Evolutionary conservation across 148 eudicot species (phyloP).

Genomic region (Nepenthes gracilis): DNA sequence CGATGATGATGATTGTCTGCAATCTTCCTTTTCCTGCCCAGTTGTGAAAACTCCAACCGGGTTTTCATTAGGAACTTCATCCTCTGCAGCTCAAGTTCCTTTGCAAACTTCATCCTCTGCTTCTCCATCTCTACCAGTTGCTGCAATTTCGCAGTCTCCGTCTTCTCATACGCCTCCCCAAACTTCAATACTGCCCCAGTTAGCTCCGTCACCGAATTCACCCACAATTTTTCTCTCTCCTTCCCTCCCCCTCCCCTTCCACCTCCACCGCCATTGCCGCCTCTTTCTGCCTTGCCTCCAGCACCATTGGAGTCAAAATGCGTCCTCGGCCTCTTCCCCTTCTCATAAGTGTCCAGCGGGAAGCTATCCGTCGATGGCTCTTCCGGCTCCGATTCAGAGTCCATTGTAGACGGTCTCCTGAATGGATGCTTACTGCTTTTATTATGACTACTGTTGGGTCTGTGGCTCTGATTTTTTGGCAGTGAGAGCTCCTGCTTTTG

Average conservation of each 20-base stretch:
- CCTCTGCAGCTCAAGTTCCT: constrained; percentile 81
- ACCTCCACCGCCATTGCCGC: constrained; percentile 2
- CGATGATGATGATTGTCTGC: neutral
- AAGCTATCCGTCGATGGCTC: constrained; percentile 48
- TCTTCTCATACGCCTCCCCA: constrained; percentile 71
- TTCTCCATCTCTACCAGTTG: constrained; percentile 89
- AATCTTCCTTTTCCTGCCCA: constrained; percentile 14
- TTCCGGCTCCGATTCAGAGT: constrained; percentile 36
- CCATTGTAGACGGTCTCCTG: constrained; percentile 21
- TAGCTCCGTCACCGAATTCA: constrained; percentile 67
- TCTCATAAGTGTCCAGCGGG: constrained; percentile 32
- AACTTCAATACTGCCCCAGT: constrained; percentile 63
- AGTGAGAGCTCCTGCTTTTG: neutral
- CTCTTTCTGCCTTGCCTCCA: constrained; percentile 2
- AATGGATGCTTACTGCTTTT: constrained; percentile 2
- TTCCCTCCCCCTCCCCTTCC: constrained; percentile 6
- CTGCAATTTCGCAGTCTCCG: constrained; percentile 67
- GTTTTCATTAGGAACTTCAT: constrained; percentile 84
- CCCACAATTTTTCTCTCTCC: constrained; percentile 25
- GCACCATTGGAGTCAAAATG: constrained; percentile 8
- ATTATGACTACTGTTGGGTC: constrained; percentile 10
- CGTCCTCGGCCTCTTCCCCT: constrained; percentile 28
- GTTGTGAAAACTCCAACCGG: constrained; percentile 65
- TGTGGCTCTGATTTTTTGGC: neutral
- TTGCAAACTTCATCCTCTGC: constrained; percentile 85